Percentiles rank a stretch among this genome's conserved stretches.
Evolutionary conservation across 768 basidiomycete genomes (phyloP).

Genomic region (Filobasidium floriforme): DNA sequence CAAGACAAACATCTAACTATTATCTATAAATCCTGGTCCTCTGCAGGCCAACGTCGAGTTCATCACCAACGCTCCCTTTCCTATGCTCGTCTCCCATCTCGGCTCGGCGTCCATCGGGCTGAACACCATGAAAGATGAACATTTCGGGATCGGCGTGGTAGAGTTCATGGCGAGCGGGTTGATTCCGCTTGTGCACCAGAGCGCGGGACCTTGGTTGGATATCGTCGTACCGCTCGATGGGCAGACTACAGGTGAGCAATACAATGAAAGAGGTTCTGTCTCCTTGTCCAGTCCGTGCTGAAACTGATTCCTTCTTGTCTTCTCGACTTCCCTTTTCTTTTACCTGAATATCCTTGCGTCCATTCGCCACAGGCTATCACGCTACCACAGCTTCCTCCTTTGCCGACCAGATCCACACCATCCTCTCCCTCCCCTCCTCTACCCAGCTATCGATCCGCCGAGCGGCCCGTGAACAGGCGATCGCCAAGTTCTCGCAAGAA

Average conservation of each 20-base stretch:
- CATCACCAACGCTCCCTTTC: conserved; percentile 72
- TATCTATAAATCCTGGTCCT: too few species aligned
- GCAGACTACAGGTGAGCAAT: neutral
- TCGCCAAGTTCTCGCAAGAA: conserved; percentile 64
- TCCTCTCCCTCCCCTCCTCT: conserved; percentile 54
- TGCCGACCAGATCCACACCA: conserved; percentile 59
- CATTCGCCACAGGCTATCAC: conserved; percentile 59
- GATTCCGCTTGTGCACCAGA: conserved; percentile 84
- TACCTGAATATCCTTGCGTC: too few species aligned
- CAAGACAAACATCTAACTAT: too few species aligned
- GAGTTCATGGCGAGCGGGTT: conserved; percentile 88
- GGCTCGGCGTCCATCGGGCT: conserved; percentile 71
- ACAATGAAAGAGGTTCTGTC: too few species aligned
- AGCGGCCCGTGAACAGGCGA: conserved; percentile 64
- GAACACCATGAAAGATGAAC: conserved; percentile 96
- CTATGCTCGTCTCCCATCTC: conserved; percentile 62
- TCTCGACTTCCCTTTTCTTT: too few species aligned
- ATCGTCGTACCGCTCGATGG: conserved; percentile 67
- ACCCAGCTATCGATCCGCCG: conserved; percentile 59
- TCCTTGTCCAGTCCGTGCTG: too few species aligned
- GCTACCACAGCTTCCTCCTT: conserved; percentile 61
- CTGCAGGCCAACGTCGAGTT: conserved; percentile 64
- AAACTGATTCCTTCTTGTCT: too few species aligned
- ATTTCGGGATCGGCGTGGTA: conserved; percentile 96
- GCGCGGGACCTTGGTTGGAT: conserved; percentile 82